These are phyloP conservation scores for Phytophthora pseudosyringae DNA, from an alignment of 352 stramenopile species.

Conservation along the genomic window DNA sequence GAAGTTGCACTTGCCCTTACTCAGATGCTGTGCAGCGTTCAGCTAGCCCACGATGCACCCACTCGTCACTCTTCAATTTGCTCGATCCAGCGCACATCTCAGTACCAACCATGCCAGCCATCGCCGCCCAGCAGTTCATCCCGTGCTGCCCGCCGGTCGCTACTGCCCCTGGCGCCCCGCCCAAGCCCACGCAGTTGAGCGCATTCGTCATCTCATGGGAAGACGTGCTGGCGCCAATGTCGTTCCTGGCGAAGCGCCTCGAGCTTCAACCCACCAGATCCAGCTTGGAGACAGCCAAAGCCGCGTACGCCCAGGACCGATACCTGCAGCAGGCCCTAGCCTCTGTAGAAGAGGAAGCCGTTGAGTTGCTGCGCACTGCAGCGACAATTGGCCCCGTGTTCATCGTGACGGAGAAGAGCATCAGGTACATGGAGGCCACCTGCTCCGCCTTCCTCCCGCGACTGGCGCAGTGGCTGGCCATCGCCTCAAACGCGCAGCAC, in stretches of 20 bases:
- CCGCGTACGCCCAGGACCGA: constrained; percentile 35
- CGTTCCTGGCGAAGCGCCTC: constrained; percentile 47
- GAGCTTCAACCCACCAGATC: constrained; percentile 45
- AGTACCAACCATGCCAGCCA: constrained; percentile 12
- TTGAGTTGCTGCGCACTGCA: constrained; percentile 49
- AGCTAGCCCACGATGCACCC: no score
- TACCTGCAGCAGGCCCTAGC: constrained; percentile 63
- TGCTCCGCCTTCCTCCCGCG: constrained; percentile 60
- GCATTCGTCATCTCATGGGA: constrained; percentile 66
- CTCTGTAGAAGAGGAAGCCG: constrained; percentile 59
- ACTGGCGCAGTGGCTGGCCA: constrained; percentile 50
- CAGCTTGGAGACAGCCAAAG: constrained; percentile 40
- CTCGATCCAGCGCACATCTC: background rate
- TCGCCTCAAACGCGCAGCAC: constrained; percentile 7
- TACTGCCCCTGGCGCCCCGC: background rate
- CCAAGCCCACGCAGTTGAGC: constrained; percentile 4
- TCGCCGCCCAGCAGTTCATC: constrained; percentile 9
- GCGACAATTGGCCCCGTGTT: constrained; percentile 53
- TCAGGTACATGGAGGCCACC: constrained; percentile 53
- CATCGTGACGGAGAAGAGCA: constrained; percentile 55
- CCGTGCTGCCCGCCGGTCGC: constrained; percentile 24
- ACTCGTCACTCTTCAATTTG: constrained; percentile 23
- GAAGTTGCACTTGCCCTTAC: constrained; percentile 25
- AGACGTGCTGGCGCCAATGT: constrained; percentile 58
- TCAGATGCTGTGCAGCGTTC: constrained; percentile 1